Evolutionary conservation across 345 rosid species (phyloP), one percentile per base, ranked within the genome.

Genomic region (Litchi chinensis): DNA sequence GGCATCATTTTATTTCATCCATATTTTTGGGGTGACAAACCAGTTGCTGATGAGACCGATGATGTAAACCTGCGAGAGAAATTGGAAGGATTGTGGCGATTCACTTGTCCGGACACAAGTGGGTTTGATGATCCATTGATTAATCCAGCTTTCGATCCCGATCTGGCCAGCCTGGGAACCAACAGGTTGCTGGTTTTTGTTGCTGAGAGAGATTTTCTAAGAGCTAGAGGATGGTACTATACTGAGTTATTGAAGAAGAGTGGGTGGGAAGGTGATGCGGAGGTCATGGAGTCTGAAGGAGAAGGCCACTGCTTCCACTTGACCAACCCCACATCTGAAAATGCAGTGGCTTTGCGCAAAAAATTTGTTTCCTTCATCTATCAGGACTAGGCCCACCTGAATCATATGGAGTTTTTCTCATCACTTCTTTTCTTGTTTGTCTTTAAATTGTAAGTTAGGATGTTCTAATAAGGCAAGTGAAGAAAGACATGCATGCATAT

Each of bases 121-220:
- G 91, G 92, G 19, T 41, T 50, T 4, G 87, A 86, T 44, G 93
- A 92, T 40, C 95, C 89, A 5, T 74, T 48, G 78, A 10, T 87
- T 0, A 85, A 91, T 74, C 91, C 89, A 60, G 75, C 21, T 3
- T 68, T 68, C 13, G 89, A 88, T 74, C 73, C 91, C 59, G 52
- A 74, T 8, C 9, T 90, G 76, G 69, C 66, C 24, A 81, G 74
- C 8, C 50, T 90, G 39, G 88, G 83, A 68, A 82, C 87, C 21
- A 82, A n/a, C 0, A 84, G 70, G 80, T 68, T 86, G 52, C 28
- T 88, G 80, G 86, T 89, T 0, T 67, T 84, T 63, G 87, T 86
- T n/a, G 88, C 91, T 2, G 90, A 79, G 67, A 52, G 72, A 8
- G 91, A 90, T 66, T 0, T 3, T 2, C 54, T 84, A 54, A 87